phyloP scores from a whole-genome alignment of 2,329 filamentous ascomycete genomes.

The Fusarium burgessii region DNA sequence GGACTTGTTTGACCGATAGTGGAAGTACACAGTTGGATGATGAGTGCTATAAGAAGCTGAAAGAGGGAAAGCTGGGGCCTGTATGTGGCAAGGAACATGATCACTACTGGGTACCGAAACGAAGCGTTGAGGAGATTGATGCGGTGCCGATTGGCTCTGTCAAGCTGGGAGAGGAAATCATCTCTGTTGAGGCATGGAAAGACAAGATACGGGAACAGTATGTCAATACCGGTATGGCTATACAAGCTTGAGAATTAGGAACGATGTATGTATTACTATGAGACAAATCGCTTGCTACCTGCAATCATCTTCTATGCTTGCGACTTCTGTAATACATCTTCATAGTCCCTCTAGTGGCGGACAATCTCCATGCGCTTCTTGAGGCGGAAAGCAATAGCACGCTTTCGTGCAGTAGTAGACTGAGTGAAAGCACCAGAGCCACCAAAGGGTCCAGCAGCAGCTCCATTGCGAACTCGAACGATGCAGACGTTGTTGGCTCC shows the following conservation, averaged over 20 bases:
- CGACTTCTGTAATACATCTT: not conserved
- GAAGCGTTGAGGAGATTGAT: not conserved
- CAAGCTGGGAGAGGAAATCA: not conserved
- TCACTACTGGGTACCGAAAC: not conserved
- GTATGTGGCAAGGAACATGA: slow-evolving; percentile 3
- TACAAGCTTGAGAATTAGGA: fast-evolving
- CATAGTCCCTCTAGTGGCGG: slow-evolving; percentile 14
- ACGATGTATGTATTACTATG: fast-evolving
- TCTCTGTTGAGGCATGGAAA: not conserved
- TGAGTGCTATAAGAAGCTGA: not conserved
- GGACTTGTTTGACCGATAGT: not conserved
- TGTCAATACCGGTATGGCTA: not conserved
- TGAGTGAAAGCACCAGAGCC: slow-evolving; percentile 75
- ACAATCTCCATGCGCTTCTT: slow-evolving; percentile 54
- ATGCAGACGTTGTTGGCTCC: slow-evolving; percentile 73
- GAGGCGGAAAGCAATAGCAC: slow-evolving; percentile 67
- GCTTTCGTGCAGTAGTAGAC: slow-evolving; percentile 68
- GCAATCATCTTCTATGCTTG: fast-evolving
- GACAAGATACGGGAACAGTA: not conserved
- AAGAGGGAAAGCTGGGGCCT: not conserved
- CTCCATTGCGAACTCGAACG: slow-evolving; percentile 71
- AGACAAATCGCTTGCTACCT: fast-evolving
- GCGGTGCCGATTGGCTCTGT: not conserved
- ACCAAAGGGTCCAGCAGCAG: slow-evolving; percentile 74
- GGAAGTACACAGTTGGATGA: not conserved